Percentiles rank a stretch among this genome's conserved stretches.
Conservation (phyloP, 1,284 basidiomycete genomes). For the Flammula alnicola region DNA sequence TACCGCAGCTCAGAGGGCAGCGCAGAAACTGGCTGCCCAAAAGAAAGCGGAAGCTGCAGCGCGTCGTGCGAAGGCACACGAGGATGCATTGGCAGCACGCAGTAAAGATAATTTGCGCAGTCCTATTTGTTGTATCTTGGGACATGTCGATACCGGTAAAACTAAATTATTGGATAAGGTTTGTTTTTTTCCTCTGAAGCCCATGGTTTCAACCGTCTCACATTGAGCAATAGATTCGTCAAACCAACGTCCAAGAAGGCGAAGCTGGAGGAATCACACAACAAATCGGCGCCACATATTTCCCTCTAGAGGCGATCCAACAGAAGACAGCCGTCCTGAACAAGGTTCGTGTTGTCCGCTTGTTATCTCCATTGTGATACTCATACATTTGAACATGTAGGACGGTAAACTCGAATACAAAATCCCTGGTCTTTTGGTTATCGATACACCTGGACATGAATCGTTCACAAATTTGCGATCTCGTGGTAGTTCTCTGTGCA, state of each 20-base stretch:
- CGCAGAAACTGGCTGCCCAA: slow-evolving; percentile 74
- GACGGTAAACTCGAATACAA: slow-evolving; percentile 91
- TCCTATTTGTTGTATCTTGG: slow-evolving; percentile 99
- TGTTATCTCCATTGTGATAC: neutral
- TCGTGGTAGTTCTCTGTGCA: slow-evolving; percentile 96
- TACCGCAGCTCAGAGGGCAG: slow-evolving; percentile 60
- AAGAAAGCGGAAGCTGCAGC: slow-evolving; percentile 86
- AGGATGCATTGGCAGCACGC: slow-evolving; percentile 86
- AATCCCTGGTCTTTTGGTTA: slow-evolving; percentile 94
- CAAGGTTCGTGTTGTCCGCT: slow-evolving; percentile 51
- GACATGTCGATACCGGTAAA: slow-evolving; percentile 99
- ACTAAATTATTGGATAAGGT: slow-evolving; percentile 98
- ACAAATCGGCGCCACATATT: slow-evolving; percentile 99
- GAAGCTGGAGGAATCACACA: slow-evolving; percentile 99
- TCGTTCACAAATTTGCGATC: slow-evolving; percentile 98
- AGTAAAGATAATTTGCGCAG: slow-evolving; percentile 92
- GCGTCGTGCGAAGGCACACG: slow-evolving; percentile 81
- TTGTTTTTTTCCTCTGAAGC: slow-evolving; percentile 8
- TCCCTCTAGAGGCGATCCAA: slow-evolving; percentile 96
- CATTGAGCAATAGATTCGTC: slow-evolving; percentile 77
- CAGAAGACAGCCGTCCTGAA: slow-evolving; percentile 93
- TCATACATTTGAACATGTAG: slow-evolving; percentile 39
- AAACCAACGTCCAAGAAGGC: slow-evolving; percentile 99
- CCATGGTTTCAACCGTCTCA: neutral
- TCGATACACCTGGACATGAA: slow-evolving; percentile 99